A percentile compares a stretch with the other conserved stretches of the same genome.
Evolutionary conservation across 805 yeast genomes (phyloP).

Genomic region (Myxozyma kluyveri): DNA sequence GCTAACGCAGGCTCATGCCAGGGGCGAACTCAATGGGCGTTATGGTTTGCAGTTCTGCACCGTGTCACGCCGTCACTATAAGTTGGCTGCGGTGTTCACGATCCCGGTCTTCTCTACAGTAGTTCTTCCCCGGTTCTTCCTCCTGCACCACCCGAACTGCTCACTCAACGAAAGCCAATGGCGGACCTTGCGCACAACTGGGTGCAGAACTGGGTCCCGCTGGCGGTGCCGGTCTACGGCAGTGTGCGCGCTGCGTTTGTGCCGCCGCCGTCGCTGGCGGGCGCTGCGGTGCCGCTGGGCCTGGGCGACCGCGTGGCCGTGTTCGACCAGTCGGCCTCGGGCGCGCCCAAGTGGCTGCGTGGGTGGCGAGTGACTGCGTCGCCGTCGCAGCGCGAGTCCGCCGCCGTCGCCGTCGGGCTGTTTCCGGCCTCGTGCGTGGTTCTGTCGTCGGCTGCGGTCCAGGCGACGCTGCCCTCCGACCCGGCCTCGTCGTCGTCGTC

Average conservation of each 20-base stretch:
- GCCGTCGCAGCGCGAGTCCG: neutral
- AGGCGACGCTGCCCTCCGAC: neutral
- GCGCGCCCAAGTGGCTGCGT: conserved; percentile 64
- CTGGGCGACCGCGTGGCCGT: conserved; percentile 72
- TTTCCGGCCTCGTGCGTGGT: neutral
- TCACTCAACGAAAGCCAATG: too few relatives aligned
- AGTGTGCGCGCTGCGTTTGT: conserved; percentile 1
- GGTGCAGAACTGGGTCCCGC: neutral
- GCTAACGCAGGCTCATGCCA: neutral
- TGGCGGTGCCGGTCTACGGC: too few relatives aligned
- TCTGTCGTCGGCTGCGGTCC: neutral
- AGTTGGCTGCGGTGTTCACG: neutral
- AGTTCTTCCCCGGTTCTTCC: neutral
- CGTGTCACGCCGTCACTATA: too few relatives aligned
- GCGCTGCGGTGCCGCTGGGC: conserved; percentile 24
- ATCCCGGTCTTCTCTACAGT: neutral
- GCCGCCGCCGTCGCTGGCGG: conserved; percentile 20
- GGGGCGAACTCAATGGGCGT: neutral
- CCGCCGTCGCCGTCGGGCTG: neutral
- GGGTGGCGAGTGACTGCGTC: conserved; percentile 49
- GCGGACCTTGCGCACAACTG: neutral
- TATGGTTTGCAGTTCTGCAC: too few relatives aligned
- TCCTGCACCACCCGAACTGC: conserved; percentile 1
- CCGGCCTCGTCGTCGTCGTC: conserved; percentile 23
- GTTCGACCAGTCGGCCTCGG: conserved; percentile 56